Evolutionary conservation across 331 rosid species (phyloP).

Genomic region (Rosa hybrid): DNA sequence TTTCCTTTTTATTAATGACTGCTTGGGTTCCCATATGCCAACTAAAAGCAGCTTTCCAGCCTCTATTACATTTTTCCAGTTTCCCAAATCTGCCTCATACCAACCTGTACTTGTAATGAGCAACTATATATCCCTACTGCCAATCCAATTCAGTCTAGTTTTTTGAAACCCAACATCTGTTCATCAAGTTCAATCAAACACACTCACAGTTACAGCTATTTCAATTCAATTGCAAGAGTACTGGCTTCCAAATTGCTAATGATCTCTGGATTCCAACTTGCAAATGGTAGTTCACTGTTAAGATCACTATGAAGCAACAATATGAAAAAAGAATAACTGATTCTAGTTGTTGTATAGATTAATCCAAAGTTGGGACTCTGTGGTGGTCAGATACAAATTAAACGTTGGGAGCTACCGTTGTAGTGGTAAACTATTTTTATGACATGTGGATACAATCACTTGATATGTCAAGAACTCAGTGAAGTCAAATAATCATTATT

Average conservation of each 20-base stretch:
- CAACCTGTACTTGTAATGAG: neutral
- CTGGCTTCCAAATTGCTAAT: too few species aligned
- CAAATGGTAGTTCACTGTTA: neutral
- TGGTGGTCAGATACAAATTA: neutral
- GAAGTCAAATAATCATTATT: conserved; percentile 8
- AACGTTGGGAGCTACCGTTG: neutral
- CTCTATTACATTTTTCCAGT: neutral
- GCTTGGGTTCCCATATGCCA: neutral
- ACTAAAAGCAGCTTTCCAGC: neutral
- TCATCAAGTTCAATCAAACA: neutral
- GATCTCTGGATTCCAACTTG: too few species aligned
- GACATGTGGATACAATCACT: neutral
- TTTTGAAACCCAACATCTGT: neutral
- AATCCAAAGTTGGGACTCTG: neutral
- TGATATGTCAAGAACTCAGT: neutral
- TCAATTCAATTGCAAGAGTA: neutral
- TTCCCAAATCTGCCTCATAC: neutral
- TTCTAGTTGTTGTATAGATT: neutral
- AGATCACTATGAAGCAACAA: neutral
- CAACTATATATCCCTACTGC: neutral
- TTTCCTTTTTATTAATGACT: too few species aligned
- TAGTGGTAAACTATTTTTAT: neutral
- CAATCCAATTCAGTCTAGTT: neutral
- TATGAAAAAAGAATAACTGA: neutral
- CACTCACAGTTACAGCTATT: neutral